These are phyloP conservation scores for Yamadazyma conglobata DNA, from an alignment of 1,139 yeast species.

Conservation along the genomic window DNA sequence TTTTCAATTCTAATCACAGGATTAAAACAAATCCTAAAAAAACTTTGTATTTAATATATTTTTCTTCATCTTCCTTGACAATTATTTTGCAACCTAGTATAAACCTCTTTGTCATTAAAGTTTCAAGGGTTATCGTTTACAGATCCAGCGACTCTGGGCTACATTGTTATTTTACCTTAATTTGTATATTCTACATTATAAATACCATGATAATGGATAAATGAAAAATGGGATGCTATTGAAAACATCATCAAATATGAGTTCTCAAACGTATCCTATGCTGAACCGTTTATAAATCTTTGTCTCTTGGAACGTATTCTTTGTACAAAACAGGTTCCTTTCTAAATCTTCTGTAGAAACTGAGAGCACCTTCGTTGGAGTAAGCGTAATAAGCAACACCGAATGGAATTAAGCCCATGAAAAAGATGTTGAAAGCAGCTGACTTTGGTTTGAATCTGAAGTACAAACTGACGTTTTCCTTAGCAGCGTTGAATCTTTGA, in stretches of 20 bases:
- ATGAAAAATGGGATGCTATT: no score
- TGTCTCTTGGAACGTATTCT: conserved; percentile 44
- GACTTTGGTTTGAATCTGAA: conserved; percentile 45
- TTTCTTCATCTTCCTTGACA: no score
- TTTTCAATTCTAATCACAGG: no score
- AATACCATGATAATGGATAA: no score
- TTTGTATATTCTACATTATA: conserved; percentile 5
- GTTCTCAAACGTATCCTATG: no score
- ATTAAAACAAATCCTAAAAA: no score
- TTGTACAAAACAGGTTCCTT: conserved; percentile 31
- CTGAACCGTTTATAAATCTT: conserved; percentile 41
- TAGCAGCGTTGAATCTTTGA: conserved; percentile 42
- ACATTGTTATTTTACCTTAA: conserved; percentile 1
- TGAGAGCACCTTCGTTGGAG: conserved; percentile 34
- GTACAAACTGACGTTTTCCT: conserved; percentile 40
- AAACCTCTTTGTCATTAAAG: no score
- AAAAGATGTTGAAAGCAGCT: conserved; percentile 31
- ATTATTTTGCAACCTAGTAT: no score
- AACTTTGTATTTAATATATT: no score
- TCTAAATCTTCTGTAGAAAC: conserved; percentile 37
- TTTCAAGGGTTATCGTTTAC: no score
- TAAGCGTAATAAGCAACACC: conserved; percentile 38
- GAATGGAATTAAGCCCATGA: conserved; percentile 40
- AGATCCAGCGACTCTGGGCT: no score
- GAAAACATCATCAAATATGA: no score